Conservation (phyloP, 2,329 filamentous ascomycete species). For the Zymoseptoria tritici region DNA sequence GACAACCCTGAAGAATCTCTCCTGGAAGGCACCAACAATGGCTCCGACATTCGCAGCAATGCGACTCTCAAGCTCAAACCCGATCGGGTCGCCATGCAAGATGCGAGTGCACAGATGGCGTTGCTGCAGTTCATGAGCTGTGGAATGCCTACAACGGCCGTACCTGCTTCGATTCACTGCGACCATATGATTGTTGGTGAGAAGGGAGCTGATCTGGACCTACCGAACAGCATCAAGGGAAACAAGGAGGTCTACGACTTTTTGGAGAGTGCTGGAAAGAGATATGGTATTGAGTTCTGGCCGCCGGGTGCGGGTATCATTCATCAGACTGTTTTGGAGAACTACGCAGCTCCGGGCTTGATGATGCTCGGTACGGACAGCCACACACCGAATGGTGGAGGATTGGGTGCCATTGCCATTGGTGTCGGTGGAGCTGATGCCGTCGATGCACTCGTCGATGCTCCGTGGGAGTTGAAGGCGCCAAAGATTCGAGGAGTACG, state of each 20-base stretch:
- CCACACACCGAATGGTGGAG: constrained; percentile 95
- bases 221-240: constrained; percentile 74
- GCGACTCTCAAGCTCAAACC: constrained; percentile 96
- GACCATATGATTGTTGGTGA: constrained; percentile 98
- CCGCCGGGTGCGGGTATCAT: constrained; percentile 90
- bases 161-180: constrained; percentile 96
- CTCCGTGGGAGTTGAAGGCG: constrained; percentile 95
- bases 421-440: constrained; percentile 96
- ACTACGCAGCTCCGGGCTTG: constrained; percentile 90
- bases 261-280: constrained; percentile 81
- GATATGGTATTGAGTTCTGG: constrained; percentile 94
- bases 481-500: constrained; percentile 82
- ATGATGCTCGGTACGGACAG: constrained; percentile 99
- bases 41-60: constrained; percentile 71
- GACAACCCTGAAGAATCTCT: constrained; percentile 84
- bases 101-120: constrained; percentile 97
- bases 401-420: constrained; percentile 86
- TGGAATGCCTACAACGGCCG: constrained; percentile 77
- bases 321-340: constrained; percentile 95
- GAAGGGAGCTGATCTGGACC: constrained; percentile 77
- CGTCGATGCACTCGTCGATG: constrained; percentile 90
- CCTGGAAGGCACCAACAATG: constrained; percentile 73
- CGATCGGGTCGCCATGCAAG: constrained; percentile 97
- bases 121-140: constrained; percentile 98
- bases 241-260: constrained; percentile 99